Evolutionary conservation across 2,329 filamentous ascomycete genomes (phyloP), one percentile per base, ranked within the genome.

Genomic region (Ceratocystis harringtonii): DNA sequence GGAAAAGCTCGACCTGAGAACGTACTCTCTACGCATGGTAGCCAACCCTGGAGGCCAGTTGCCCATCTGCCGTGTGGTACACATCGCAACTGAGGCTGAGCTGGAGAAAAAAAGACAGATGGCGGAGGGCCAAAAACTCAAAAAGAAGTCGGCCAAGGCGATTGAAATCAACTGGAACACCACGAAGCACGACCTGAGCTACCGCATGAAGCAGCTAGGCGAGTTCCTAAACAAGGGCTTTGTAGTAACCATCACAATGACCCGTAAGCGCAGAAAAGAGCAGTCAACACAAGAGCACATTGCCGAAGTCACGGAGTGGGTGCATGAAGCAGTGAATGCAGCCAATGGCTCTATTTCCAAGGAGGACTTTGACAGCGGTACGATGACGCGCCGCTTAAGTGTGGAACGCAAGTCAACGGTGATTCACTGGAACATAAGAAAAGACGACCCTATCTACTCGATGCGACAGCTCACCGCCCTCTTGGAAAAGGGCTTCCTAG

Each of bases 131-230:
- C 77, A 72, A 69, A 77, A 77, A 58, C 75, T 77, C 67, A 70
- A 70, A 70, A 71, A 76, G 68, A 73, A 74, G 69, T 68, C 76
- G 44, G 79, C 78, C 69, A 96, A 96, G 77, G 86, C 87, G 72
- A 74, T 96, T n/a, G 92, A 96, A 76, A 70, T 97, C 70, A 92
- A 90, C 74, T 97, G 92, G 92, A 85, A 87, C 43, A 95, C 95
- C 71, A 85, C 85, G 68, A 72, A 75, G 12, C 82, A 92, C 72
- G 92, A 96, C 76, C 74, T 96, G 63, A 76, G 76, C n/a, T 86
- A 89, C 73, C 83, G 86, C 72, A 73, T 94, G 73, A 81, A 81
- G 71, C 83, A 84, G 76, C 73, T 92, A 71, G 76, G 76, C 68
- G 79, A 77, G 64, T 96, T 96, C 72, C 72, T 96, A 72, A 77